Evolutionary conservation across 805 yeast species (phyloP), one percentile per base, ranked within the genome.

Genomic region (Danielozyma ontarioensis): DNA sequence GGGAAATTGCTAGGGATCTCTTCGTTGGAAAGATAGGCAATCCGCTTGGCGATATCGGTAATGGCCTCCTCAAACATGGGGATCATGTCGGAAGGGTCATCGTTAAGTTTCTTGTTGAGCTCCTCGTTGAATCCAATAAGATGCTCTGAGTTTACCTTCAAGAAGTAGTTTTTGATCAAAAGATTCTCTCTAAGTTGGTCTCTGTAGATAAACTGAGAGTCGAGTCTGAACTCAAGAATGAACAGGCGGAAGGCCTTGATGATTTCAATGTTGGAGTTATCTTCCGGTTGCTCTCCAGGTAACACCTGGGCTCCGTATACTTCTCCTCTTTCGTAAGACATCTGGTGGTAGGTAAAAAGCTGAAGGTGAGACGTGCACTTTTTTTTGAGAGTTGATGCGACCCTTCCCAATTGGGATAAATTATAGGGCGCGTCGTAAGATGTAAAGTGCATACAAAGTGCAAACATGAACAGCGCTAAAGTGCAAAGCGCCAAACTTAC

Each of bases 181-280:
- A 94, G 64, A 57, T 89, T 87, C 50, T 87, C 95, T 46, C 96
- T 71, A 35, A 93, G 68, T 55, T 89, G 96, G 49, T 89, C 96
- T 68, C 95, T 72, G 66, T 90, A 90, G 25, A 88, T 68, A 57
- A 84, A 93, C 54, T 78, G 82, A 37, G 85, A 76, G 51, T 84
- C 83, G 40, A 86, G 72, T 59, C 95, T 75, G 59, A 87, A 93
- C 55, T 88, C 95, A 34, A 87, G 65, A 26, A 93, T 74, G 58
- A 93, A 93, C 45, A 76, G 70, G 44, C 81, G 78, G 68, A 90
- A 89, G 3, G 88, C 83, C 45, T 78, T 78, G 49, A 78, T 73
- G 48, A 83, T 71, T 57, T 82, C 93, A 34, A 80, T 77, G 55
- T 72, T 72, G 32, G 80, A 70, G 43, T 72, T 80, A 41, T 78